A percentile compares a stretch with the other conserved stretches of the same genome.
Conservation (phyloP, 805 yeast species). For the Saccharomycopsis sp. region DNA sequence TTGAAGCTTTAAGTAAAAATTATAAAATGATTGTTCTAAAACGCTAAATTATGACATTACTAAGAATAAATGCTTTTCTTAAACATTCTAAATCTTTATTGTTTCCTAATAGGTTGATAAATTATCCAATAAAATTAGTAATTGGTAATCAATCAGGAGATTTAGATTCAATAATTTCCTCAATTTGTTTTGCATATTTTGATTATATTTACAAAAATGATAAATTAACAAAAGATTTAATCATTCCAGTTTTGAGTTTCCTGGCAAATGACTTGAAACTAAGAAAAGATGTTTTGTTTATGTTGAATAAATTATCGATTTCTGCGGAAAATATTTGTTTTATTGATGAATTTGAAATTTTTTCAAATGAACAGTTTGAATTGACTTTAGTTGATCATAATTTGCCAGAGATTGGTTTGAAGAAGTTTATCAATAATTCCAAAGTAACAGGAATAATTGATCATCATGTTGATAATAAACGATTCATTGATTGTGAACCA, state of each 20-base stretch:
- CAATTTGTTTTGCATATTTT: slow-evolving; percentile 64
- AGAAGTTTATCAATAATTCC: slow-evolving; percentile 22
- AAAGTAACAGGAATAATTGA: slow-evolving; percentile 60
- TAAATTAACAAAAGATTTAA: slow-evolving; percentile 11
- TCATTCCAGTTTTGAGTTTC: slow-evolving; percentile 72
- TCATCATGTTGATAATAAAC: slow-evolving; percentile 72
- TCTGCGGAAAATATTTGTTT: slow-evolving; percentile 43
- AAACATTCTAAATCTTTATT: no score
- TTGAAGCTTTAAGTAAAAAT: no score
- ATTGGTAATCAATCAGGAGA: slow-evolving; percentile 29
- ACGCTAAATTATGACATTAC: no score
- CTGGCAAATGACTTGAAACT: slow-evolving; percentile 52
- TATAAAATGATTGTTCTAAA: no score
- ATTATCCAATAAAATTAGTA: no score
- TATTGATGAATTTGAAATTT: slow-evolving; percentile 46
- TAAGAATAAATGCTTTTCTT: no score
- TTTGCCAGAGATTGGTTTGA: slow-evolving; percentile 40
- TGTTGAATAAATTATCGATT: slow-evolving; percentile 40
- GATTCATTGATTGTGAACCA: slow-evolving; percentile 42
- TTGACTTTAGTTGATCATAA: slow-evolving; percentile 81
- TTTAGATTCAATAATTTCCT: slow-evolving; percentile 75
- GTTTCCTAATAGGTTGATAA: no score
- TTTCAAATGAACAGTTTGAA: slow-evolving; percentile 22
- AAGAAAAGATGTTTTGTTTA: slow-evolving; percentile 58
- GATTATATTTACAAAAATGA: slow-evolving; percentile 26